Percentiles rank a stretch among this genome's conserved stretches.
Evolutionary conservation across 352 stramenopile species (phyloP).

Genomic region (Globisporangium lucens): DNA sequence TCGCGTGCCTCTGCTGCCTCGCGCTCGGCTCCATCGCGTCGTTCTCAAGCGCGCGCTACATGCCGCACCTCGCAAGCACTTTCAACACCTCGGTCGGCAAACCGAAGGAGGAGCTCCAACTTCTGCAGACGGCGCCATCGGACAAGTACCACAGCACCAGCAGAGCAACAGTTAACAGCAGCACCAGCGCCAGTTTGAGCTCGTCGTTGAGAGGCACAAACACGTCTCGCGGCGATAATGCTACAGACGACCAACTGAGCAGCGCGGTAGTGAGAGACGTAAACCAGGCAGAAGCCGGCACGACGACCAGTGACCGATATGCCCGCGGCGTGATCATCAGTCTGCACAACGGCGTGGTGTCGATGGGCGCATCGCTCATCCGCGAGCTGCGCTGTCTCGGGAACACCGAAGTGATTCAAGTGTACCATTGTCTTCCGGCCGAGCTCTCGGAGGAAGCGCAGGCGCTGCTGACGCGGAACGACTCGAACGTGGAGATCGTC

Average conservation of each 20-base stretch:
- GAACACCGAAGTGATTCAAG: constrained; percentile 38
- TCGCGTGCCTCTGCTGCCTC: constrained; percentile 41
- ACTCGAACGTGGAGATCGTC: constrained; percentile 53
- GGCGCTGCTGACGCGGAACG: constrained; percentile 36
- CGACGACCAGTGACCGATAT: not conserved
- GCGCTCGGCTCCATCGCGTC: constrained; percentile 31
- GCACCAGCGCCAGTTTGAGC: constrained; percentile 3
- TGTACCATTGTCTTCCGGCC: constrained; percentile 41
- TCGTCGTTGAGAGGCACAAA: not conserved
- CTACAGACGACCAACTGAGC: not conserved
- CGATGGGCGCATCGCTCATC: constrained; percentile 58
- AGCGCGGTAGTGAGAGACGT: not conserved
- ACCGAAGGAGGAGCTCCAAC: not conserved
- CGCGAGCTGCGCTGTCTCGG: constrained; percentile 43
- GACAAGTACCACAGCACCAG: not conserved
- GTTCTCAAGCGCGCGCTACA: constrained; percentile 25
- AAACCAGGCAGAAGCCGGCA: not conserved
- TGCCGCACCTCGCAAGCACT: constrained; percentile 2
- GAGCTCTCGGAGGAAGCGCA: constrained; percentile 37
- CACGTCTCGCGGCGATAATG: not conserved
- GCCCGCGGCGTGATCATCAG: constrained; percentile 33
- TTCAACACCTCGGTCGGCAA: not conserved
- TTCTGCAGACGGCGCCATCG: constrained; percentile 8
- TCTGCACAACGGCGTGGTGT: constrained; percentile 42
- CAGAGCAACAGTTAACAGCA: not conserved